Base-by-base conservation (phyloP, 2,329 filamentous ascomycete species). In the Pseudogymnoascus destructans region DNA sequence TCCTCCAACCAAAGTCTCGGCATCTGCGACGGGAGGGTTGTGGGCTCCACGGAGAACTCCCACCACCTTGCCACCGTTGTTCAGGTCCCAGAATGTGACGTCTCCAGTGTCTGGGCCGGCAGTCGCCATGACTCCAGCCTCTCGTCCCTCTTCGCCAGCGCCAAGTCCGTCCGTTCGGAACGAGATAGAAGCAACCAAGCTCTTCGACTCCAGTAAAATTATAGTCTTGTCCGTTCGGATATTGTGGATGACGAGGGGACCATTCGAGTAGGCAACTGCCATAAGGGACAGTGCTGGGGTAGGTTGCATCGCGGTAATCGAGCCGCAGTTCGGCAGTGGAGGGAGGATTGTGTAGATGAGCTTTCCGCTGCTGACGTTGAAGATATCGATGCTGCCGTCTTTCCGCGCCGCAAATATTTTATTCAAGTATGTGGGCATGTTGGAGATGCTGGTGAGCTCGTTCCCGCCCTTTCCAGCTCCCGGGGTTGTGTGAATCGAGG, bases 51-150 rank as follows among this genome's bases (percentile, higher is more conserved):
- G 83, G 33, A 98, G 77, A 10, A 95, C 81, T 54, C 93, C 91
- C 73, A 87, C 88, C 59, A 95, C 84, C 65, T 89, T 84, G 4
- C 90, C 90, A 13, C 90, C 90, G 35, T 86, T 79, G 69, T 96
- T 96, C 59, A 98, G 77, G 70, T 98, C 93, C 93, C 93, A 98
- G 63, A 98, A 86, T 0, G 89, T 95, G 46, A 98, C 81, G 70
- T 98, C 93, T 32, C 93, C 92, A 61, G 81, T 91, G 3, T 80
- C 77, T 23, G 77, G 76, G 19, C 88, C 90, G 7, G 89, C 84
- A 0, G 93, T 97, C 6, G 92, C 92, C 90, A 98, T 95, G 58
- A 96, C 89, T 58, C 93, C 93, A 33, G 90, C 81, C 64, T 85
- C 84, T 58, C 84, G 82, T 0, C 92, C 91, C 71, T 96, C 89